Evolutionary conservation across 176 grass and related monocot genomes (phyloP).

Genomic region (Paspalum vaginatum): DNA sequence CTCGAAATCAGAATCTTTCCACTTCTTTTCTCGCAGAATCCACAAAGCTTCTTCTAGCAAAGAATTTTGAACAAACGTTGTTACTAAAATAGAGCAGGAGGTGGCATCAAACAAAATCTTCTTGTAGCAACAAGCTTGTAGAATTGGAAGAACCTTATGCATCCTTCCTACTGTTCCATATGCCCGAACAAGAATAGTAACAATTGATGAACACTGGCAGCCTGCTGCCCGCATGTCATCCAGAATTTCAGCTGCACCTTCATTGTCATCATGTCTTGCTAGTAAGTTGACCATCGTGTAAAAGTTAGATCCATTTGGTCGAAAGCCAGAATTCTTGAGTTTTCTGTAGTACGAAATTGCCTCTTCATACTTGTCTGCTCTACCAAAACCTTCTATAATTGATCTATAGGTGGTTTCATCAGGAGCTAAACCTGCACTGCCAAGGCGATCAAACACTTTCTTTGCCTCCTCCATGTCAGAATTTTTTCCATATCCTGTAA

Average conservation of each 20-base stretch:
- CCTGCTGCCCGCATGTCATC: constrained; percentile 67
- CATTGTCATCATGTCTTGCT: constrained; percentile 68
- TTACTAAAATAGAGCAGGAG: constrained; percentile 80
- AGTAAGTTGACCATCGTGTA: constrained; percentile 86
- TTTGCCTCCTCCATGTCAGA: constrained; percentile 55
- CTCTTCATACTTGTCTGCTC: constrained; percentile 59
- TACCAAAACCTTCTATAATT: constrained; percentile 94
- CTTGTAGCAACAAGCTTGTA: constrained; percentile 73
- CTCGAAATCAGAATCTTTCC: constrained; percentile 77
- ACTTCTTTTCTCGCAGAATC: constrained; percentile 80
- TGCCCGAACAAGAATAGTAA: constrained; percentile 72
- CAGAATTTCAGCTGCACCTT: constrained; percentile 57
- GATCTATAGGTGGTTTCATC: constrained; percentile 94
- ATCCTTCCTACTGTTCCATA: constrained; percentile 65
- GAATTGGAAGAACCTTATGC: constrained; percentile 59
- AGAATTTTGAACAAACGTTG: constrained; percentile 72
- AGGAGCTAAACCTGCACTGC: constrained; percentile 58
- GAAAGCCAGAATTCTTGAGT: constrained; percentile 68
- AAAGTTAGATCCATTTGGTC: constrained; percentile 84
- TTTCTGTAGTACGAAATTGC: constrained; percentile 66
- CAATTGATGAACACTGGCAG: constrained; percentile 73
- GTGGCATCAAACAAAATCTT: constrained; percentile 70
- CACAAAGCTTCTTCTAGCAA: constrained; percentile 72
- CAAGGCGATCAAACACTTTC: constrained; percentile 55
- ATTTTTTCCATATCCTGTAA: constrained; percentile 85